Evolutionary conservation across 2,329 filamentous ascomycete genomes (phyloP), one percentile per base, ranked within the genome.

Genomic region (Exophiala oligosperma): DNA sequence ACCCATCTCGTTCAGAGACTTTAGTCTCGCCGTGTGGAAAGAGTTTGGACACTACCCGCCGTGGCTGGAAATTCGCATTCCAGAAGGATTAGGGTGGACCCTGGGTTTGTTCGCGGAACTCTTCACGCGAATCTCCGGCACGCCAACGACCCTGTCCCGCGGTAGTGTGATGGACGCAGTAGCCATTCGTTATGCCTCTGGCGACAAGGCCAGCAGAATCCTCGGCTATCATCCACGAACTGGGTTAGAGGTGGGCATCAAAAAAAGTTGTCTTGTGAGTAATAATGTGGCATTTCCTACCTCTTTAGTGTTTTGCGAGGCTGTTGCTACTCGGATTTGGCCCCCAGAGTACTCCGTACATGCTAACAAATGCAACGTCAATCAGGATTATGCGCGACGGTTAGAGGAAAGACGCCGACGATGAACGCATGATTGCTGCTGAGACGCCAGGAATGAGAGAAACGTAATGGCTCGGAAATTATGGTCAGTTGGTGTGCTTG

Each of bases 121-220:
- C 52, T 68, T 74, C 54, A 77, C 75, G 35, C 82, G 80, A 75
- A 54, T 77, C 4, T 76, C 72, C 6, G 78, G 81, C 0, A 69
- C 65, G 3, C 70, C 77, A 28, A 72, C 74, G 3, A 79, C 76
- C 12, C 68, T 86, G 51, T 79, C 79, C 68, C 72, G 79, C 38
- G 83, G 82, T 1, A 79, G 79, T 62, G 79, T 86, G 3, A 75
- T 74, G 63, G 84, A 86, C 72, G 82, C 77, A 37, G 78, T 79
- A 57, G 74, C 78, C 40, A 73, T 77, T 49, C 72, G 81, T 52
- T 86, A 84, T 73, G 78, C 79, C 21, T 79, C 74, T 64, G 79
- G 81, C 29, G 69, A 72, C 11, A 84, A 83, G 65, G 82, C 82
- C 41, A 77, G 70, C 60, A 66, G 67, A 49, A 69, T 85, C 1